Percentiles rank a stretch among this genome's conserved stretches.
Evolutionary conservation across 441 rosid genomes (phyloP).

Genomic region (Hura crepitans): DNA sequence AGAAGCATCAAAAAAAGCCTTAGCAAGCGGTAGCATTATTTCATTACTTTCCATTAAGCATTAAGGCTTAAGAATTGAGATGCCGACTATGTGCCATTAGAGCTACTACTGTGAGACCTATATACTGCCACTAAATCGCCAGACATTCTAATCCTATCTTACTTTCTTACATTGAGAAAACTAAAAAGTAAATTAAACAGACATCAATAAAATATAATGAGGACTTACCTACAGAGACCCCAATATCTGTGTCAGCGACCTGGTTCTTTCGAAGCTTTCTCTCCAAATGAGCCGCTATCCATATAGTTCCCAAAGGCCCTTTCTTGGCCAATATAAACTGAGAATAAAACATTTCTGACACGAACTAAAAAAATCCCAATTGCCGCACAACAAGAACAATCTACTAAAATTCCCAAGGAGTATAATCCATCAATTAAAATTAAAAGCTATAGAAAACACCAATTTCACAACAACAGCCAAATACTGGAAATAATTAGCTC

Average conservation of each 20-base stretch:
- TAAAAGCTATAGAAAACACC: neutral
- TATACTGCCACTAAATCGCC: neutral
- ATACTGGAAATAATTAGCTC: neutral
- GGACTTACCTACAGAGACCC: slow-evolving; percentile 90
- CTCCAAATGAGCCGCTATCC: slow-evolving; percentile 99
- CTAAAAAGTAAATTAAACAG: neutral
- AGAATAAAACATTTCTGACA: slow-evolving; percentile 78
- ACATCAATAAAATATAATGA: neutral
- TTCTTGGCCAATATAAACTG: slow-evolving; percentile 99
- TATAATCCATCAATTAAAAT: neutral
- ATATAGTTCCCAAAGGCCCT: slow-evolving; percentile 98
- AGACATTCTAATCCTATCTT: neutral
- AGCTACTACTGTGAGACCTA: too few relatives aligned
- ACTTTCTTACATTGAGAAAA: neutral
- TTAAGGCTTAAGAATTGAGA: neutral
- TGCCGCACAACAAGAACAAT: slow-evolving; percentile 2
- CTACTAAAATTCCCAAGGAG: neutral
- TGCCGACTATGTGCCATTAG: neutral
- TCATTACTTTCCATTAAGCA: neutral
- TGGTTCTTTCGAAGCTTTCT: slow-evolving; percentile 99
- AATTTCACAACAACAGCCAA: neutral
- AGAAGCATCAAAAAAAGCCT: neutral
- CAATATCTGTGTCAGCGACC: slow-evolving; percentile 98
- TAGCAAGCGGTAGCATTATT: neutral
- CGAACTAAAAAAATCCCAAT: neutral